Evolutionary conservation across 176 grass and related monocot genomes (phyloP), one percentile per base, ranked within the genome.

Genomic region (Ensete ventricosum): DNA sequence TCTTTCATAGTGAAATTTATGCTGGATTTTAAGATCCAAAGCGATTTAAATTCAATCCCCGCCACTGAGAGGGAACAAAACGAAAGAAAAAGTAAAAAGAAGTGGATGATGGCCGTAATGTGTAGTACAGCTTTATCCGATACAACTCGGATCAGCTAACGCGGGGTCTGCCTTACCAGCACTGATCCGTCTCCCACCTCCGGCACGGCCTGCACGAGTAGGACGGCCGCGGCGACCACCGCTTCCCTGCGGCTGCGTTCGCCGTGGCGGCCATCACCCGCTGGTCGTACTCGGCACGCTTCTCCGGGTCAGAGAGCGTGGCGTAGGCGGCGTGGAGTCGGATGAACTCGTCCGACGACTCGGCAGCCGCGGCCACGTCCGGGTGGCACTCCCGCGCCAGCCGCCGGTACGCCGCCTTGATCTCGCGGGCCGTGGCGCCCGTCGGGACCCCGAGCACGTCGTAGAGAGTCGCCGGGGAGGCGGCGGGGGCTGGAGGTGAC

Each of bases 111-210:
- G 3, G 29, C 29, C 29, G 29, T 34, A 5, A 34, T 34, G 3
- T 34, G 29, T 34, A 34, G n/a, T n/a, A n/a, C 29, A 34, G 29
- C 3, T 34, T 34, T 34, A 4, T 34, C 29, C 29, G 4, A 34
- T 34, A 5, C 29, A 34, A 34, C 29, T 34, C 29, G 29, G 29
- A 34, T 34, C 29, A 34, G 29, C 29, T 34, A 5, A 34, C 29
- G 29, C 29, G 3, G 3, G 3, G 29, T 3, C 5, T 3, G 4
- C 3, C 29, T 64, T 92, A 93, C 90, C 87, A 93, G 84, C 90
- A 93, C 77, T 89, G 90, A 34, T 93, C 90, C 2, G 90, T 87
- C 77, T 93, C 90, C 90, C 90, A 93, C 43, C 55, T 84, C 43
- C 87, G 55, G 9, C 24, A 22, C 59, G 19, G 59, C 54, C 17